These are phyloP conservation scores for Chromera velia DNA, from an alignment of 73 alveolate species.

Conservation along the genomic window DNA sequence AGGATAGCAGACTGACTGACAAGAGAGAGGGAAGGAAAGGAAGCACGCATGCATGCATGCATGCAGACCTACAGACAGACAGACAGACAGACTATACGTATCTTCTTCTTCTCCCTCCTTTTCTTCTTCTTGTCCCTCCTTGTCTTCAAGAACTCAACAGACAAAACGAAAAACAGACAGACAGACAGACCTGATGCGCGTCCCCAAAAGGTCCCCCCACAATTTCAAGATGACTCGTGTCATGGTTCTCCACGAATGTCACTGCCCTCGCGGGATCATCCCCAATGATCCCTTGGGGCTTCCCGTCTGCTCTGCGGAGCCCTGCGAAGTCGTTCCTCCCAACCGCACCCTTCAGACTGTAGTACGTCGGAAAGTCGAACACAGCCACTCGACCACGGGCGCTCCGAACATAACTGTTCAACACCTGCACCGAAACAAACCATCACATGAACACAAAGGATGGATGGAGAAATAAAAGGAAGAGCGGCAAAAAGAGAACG, in stretches of 20 bases:
- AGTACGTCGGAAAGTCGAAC: background rate
- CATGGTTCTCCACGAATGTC: conserved; percentile 29
- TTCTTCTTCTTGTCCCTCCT: too few species aligned
- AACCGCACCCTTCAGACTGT: background rate
- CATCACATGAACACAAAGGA: background rate
- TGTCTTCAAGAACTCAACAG: too few species aligned
- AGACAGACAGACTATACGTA: too few species aligned
- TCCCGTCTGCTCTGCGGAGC: background rate
- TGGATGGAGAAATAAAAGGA: background rate
- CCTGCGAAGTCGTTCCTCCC: background rate
- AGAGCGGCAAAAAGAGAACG: background rate
- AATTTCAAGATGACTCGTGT: conserved; percentile 22
- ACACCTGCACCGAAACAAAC: background rate
- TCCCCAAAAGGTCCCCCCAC: background rate
- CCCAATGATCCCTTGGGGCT: background rate
- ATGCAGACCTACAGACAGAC: too few species aligned
- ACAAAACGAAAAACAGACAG: too few species aligned
- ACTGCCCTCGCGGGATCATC: background rate
- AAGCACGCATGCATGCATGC: too few species aligned
- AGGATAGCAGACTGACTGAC: too few species aligned
- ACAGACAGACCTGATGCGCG: too few species aligned
- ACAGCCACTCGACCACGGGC: background rate
- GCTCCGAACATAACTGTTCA: background rate
- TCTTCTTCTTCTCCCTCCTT: too few species aligned
- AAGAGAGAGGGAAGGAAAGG: too few species aligned